A percentile compares a stretch with the other conserved stretches of the same genome.
Evolutionary conservation across 2,329 filamentous ascomycete species (phyloP).

Genomic region (Colletotrichum godetiae): DNA sequence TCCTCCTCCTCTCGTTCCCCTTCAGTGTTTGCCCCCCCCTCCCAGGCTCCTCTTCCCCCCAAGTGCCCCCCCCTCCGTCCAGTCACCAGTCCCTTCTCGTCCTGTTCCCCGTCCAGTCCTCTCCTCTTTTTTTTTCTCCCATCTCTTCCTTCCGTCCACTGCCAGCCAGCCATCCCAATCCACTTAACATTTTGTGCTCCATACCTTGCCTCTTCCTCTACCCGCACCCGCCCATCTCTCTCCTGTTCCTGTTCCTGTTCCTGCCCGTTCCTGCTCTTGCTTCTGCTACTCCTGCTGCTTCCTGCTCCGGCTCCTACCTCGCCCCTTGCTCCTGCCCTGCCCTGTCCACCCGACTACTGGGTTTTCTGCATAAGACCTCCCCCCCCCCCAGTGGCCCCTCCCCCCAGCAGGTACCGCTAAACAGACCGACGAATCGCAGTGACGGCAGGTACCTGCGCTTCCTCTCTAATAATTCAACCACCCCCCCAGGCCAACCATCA

Average conservation of each 20-base stretch:
- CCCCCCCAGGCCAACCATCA: slow-evolving; percentile 34
- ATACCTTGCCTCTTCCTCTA: slow-evolving; percentile 5
- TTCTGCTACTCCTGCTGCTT: slow-evolving; percentile 4
- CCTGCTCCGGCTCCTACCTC: slow-evolving; percentile 12
- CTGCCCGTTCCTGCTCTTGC: slow-evolving; percentile 14
- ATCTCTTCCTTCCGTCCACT: not conserved
- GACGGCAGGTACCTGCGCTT: slow-evolving; percentile 19
- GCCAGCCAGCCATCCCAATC: not conserved
- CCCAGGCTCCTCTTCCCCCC: too few species aligned
- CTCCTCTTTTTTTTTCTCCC: not conserved
- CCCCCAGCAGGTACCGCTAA: slow-evolving; percentile 11
- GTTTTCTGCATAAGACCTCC: slow-evolving; percentile 28
- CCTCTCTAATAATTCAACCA: slow-evolving; percentile 27
- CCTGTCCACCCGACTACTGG: slow-evolving; percentile 30
- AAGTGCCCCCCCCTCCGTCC: not conserved
- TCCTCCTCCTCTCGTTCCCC: not conserved
- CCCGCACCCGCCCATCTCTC: not conserved
- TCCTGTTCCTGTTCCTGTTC: slow-evolving; percentile 11
- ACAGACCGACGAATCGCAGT: not conserved
- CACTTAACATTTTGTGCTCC: not conserved
- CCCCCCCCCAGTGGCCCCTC: not conserved
- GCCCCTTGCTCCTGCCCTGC: slow-evolving; percentile 11
- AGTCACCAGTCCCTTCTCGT: slow-evolving; percentile 9
- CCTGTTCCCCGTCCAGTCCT: not conserved
- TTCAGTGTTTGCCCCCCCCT: not conserved